These are phyloP conservation scores for Elsinoe perseae DNA, from an alignment of 2,329 filamentous ascomycete species.

Conservation along the genomic window DNA sequence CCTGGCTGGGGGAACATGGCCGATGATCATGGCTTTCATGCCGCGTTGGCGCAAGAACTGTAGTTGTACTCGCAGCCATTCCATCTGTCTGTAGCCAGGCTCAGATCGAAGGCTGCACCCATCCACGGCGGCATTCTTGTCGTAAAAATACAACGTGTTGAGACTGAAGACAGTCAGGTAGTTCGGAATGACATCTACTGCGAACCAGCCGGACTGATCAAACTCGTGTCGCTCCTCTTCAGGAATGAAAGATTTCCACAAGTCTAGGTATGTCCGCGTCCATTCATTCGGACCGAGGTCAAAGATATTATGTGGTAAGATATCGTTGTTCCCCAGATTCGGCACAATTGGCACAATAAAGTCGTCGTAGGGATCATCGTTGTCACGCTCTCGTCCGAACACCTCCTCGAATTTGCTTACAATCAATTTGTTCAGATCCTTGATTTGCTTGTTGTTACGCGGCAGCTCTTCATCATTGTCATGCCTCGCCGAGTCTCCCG, in stretches of 20 bases:
- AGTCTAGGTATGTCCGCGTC: slow-evolving; percentile 65
- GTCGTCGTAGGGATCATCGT: slow-evolving; percentile 45
- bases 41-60: slow-evolving; percentile 71
- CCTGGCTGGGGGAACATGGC: slow-evolving; percentile 86
- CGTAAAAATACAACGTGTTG: slow-evolving; percentile 95
- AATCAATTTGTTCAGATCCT: slow-evolving; percentile 66
- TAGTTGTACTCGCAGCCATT: slow-evolving; percentile 88
- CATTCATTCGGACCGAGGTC: slow-evolving; percentile 76
- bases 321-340: slow-evolving; percentile 94
- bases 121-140: slow-evolving; percentile 86
- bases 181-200: slow-evolving; percentile 79
- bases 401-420: slow-evolving; percentile 68
- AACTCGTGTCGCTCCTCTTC: slow-evolving; percentile 89
- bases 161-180: slow-evolving; percentile 84
- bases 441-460: slow-evolving; percentile 66
- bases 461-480: slow-evolving; percentile 50
- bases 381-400: slow-evolving; percentile 51
- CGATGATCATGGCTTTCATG: slow-evolving; percentile 91
- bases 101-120: slow-evolving; percentile 72
- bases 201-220: slow-evolving; percentile 89
- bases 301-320: slow-evolving; percentile 94
- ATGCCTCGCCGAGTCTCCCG: slow-evolving; percentile 34
- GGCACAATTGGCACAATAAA: slow-evolving; percentile 75
- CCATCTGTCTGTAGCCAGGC: slow-evolving; percentile 88
- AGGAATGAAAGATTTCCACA: slow-evolving; percentile 84